A percentile compares a stretch with the other conserved stretches of the same genome.
phyloP scores from a whole-genome alignment of 345 rosid species.

The Anastatica hierochuntica region DNA sequence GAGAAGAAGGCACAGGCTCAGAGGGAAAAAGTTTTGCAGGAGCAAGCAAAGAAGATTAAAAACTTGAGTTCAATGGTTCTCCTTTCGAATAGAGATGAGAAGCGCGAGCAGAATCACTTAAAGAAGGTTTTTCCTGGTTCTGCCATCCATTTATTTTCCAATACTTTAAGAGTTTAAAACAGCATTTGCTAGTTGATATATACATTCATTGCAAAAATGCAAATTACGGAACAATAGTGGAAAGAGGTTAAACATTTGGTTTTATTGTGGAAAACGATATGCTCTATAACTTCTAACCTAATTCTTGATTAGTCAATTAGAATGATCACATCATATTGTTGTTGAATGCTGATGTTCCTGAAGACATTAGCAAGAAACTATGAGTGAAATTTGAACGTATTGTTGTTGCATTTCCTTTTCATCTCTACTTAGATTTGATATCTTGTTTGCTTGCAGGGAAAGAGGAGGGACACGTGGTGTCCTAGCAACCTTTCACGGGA shows the following conservation, averaged over 20 bases:
- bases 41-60: slow-evolving; percentile 86
- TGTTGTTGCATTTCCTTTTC: not conserved
- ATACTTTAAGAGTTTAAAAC: not conserved
- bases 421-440: slow-evolving; percentile 15
- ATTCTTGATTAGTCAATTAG: slow-evolving; percentile 5
- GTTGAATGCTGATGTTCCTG: not conserved
- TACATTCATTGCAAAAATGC: not conserved
- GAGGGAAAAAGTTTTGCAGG: slow-evolving; percentile 76
- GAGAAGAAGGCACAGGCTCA: slow-evolving; percentile 93
- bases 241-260: not conserved
- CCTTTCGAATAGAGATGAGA: slow-evolving; percentile 67
- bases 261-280: not conserved
- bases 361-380: slow-evolving; percentile 1
- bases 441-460: slow-evolving; percentile 37
- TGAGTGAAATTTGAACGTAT: not conserved
- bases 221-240: not conserved
- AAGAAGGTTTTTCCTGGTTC: slow-evolving; percentile 49
- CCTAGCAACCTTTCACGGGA: slow-evolving; percentile 50
- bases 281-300: not conserved
- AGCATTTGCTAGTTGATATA: not conserved
- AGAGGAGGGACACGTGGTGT: slow-evolving; percentile 96
- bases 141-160: not conserved
- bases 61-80: slow-evolving; percentile 88
- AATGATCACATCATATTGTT: not conserved
- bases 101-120: slow-evolving; percentile 34